These are phyloP conservation scores for Aspergillus bertholletiae DNA, from an alignment of 495 filamentous ascomycete genomes.

Conservation along the genomic window DNA sequence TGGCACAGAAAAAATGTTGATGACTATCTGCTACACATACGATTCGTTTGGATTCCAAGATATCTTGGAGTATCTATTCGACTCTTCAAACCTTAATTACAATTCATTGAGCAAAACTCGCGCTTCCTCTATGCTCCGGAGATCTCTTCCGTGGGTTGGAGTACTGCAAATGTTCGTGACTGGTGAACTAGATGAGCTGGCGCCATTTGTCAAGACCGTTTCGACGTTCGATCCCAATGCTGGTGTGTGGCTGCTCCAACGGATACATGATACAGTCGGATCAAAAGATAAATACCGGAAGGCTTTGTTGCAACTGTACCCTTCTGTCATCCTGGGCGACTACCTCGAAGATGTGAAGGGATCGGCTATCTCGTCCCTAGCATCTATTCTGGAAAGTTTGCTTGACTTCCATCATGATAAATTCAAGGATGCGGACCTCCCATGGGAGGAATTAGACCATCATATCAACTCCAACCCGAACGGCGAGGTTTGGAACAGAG, in stretches of 20 bases:
- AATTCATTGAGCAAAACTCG: conserved; percentile 32
- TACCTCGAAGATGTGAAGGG: conserved; percentile 28
- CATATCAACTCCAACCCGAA: conserved; percentile 22
- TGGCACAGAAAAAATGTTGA: conserved; percentile 14
- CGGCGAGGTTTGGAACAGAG: conserved; percentile 35
- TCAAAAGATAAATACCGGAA: conserved; percentile 19
- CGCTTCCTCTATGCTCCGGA: conserved; percentile 37
- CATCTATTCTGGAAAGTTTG: conserved; percentile 26
- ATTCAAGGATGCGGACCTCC: conserved; percentile 16
- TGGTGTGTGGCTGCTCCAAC: conserved; percentile 37
- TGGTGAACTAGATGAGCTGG: conserved; percentile 15
- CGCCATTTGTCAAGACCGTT: conserved; percentile 23
- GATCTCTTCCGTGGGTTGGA: conserved; percentile 35
- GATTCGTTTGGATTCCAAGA: conserved; percentile 27
- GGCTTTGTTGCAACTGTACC: conserved; percentile 26
- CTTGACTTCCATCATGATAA: conserved; percentile 16
- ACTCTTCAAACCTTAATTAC: conserved; percentile 28
- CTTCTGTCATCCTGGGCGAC: conserved; percentile 26
- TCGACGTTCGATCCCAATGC: conserved; percentile 34
- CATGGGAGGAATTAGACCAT: conserved; percentile 23
- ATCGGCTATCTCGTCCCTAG: conserved; percentile 31
- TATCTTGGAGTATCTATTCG: conserved; percentile 25
- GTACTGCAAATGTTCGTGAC: conserved; percentile 25
- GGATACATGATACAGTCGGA: conserved; percentile 23
- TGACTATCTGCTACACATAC: conserved; percentile 25